Percentiles rank a stretch among this genome's conserved stretches.
phyloP scores from a whole-genome alignment of 2,329 filamentous ascomycete species.

The Ophiostoma sp. region DNA sequence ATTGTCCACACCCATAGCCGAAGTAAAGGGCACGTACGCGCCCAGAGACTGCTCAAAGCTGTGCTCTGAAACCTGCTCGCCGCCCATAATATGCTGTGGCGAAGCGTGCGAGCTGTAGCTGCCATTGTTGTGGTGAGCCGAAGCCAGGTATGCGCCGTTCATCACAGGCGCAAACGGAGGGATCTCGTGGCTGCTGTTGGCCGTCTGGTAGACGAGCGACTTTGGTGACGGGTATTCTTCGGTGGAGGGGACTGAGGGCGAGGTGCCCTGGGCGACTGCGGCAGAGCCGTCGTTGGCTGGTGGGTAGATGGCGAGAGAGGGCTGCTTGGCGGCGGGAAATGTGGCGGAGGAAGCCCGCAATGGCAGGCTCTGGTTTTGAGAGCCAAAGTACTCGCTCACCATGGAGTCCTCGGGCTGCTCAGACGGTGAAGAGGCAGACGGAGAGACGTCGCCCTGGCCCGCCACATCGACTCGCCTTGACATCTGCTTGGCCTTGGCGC shows the following conservation, averaged over 20 bases:
- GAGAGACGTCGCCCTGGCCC: constrained; percentile 42
- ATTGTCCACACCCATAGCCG: constrained; percentile 24
- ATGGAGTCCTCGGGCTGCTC: constrained; percentile 34
- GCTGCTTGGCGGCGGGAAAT: constrained; percentile 36
- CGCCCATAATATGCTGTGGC: constrained; percentile 4
- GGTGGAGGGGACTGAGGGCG: constrained; percentile 24
- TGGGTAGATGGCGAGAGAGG: constrained; percentile 12
- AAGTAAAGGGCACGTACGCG: constrained; percentile 22
- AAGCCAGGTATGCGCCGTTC: constrained; percentile 23
- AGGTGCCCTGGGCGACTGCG: constrained; percentile 2
- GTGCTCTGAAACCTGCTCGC: constrained; percentile 11
- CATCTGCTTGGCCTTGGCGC: constrained; percentile 64
- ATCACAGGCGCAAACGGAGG: constrained; percentile 21
- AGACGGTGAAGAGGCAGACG: constrained; percentile 40
- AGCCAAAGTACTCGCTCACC: constrained; percentile 39
- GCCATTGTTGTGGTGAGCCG: not conserved
- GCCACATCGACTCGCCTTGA: constrained; percentile 54
- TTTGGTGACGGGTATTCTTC: constrained; percentile 33
- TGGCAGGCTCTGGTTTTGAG: constrained; percentile 38
- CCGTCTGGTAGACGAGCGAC: constrained; percentile 28
- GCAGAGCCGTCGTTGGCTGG: not conserved
- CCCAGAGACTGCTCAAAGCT: constrained; percentile 22
- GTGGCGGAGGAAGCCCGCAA: constrained; percentile 42
- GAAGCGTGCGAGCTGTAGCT: constrained; percentile 3
- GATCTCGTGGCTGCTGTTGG: constrained; percentile 16